Evolutionary conservation across 441 rosid species (phyloP).

Genomic region (Dalechampia spathulata): DNA sequence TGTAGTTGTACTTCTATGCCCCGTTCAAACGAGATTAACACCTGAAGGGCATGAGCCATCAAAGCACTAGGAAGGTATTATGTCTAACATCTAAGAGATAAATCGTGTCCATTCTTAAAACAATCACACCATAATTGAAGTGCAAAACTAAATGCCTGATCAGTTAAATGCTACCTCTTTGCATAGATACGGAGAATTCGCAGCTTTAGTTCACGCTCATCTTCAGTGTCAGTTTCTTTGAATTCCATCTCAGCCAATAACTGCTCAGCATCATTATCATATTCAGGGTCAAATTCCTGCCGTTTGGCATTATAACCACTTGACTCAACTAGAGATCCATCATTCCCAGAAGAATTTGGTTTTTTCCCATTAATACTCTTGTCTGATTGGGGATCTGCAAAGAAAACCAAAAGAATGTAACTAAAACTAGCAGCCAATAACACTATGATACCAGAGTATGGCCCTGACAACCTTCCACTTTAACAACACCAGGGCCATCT

Average conservation of each 20-base stretch:
- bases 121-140: neutral
- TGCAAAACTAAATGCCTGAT: neutral
- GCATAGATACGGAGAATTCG: slow-evolving; percentile 77
- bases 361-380: slow-evolving; percentile 63
- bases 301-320: slow-evolving; percentile 79
- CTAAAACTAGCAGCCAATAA: neutral
- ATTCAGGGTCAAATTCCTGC: slow-evolving; percentile 87
- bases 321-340: slow-evolving; percentile 58
- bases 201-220: slow-evolving; percentile 75
- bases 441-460: neutral
- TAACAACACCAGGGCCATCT: slow-evolving; percentile 32
- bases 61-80: neutral
- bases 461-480: slow-evolving; percentile 36
- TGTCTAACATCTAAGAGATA: neutral
- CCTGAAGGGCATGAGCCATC: neutral
- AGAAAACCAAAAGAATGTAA: neutral
- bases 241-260: slow-evolving; percentile 96
- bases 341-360: slow-evolving; percentile 46
- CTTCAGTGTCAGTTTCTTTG: slow-evolving; percentile 78
- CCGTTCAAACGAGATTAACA: too few species aligned
- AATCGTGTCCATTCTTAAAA: neutral
- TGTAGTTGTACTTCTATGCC: neutral
- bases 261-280: slow-evolving; percentile 92
- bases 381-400: slow-evolving; percentile 48
- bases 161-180: slow-evolving; percentile 45